Conservation (phyloP, 352 stramenopile species). For the Phytopythium mirpurense region DNA sequence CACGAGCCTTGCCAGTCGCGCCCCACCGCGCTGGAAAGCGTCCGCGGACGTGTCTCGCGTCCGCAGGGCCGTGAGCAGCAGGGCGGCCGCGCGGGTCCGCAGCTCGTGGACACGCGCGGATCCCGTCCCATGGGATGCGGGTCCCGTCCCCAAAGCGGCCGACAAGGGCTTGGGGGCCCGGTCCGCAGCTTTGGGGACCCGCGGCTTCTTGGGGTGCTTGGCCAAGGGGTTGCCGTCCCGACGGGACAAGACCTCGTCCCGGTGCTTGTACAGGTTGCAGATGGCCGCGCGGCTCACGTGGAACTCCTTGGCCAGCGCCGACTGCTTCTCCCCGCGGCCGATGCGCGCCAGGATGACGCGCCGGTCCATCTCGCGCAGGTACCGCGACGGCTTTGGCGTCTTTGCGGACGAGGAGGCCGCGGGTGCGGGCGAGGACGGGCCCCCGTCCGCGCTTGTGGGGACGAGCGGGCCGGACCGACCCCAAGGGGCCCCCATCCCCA, state of each 20-base stretch:
- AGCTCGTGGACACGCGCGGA: constrained; percentile 41
- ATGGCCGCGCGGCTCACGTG: constrained; percentile 57
- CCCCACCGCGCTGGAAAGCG: constrained; percentile 28
- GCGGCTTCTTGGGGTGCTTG: constrained; percentile 58
- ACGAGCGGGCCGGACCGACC: too few species aligned
- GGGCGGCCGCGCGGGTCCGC: constrained; percentile 25
- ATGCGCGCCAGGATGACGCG: constrained; percentile 47
- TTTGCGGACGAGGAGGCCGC: too few species aligned
- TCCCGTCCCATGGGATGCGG: too few species aligned
- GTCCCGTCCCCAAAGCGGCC: background rate
- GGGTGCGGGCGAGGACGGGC: too few species aligned
- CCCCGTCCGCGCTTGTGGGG: too few species aligned
- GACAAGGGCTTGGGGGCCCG: too few species aligned
- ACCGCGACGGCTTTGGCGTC: too few species aligned
- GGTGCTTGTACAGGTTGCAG: constrained; percentile 61
- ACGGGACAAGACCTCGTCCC: constrained; percentile 36
- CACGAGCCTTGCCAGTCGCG: constrained; percentile 44
- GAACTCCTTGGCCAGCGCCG: constrained; percentile 59
- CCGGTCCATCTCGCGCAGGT: constrained; percentile 60
- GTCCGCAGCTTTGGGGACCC: too few species aligned
- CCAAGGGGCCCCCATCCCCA: too few species aligned
- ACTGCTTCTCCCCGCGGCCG: constrained; percentile 50
- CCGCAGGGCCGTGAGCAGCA: constrained; percentile 37
- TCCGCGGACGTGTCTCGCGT: constrained; percentile 23
- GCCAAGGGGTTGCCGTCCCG: constrained; percentile 43